A percentile compares a stretch with the other conserved stretches of the same genome.
Conservation (phyloP, 352 stramenopile species). For the Pythium aquatile region DNA sequence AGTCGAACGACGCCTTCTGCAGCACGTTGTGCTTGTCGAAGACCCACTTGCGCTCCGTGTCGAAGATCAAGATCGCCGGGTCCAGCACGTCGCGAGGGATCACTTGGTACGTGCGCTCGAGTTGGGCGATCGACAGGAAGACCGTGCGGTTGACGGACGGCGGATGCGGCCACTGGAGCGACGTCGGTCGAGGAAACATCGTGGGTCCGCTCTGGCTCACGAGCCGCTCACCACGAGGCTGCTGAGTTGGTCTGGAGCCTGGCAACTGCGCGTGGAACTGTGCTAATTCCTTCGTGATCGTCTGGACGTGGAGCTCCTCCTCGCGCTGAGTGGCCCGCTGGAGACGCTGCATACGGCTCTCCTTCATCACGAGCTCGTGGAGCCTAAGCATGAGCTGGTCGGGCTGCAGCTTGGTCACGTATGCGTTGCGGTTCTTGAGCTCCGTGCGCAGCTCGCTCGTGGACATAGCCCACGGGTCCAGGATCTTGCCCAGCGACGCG, state of each 20-base stretch:
- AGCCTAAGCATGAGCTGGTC: slow-evolving; percentile 71
- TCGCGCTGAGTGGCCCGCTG: slow-evolving; percentile 64
- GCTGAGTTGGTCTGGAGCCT: neutral
- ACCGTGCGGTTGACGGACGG: slow-evolving; percentile 57
- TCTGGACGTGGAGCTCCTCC: slow-evolving; percentile 39
- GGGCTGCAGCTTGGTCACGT: slow-evolving; percentile 61
- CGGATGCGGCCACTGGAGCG: slow-evolving; percentile 54
- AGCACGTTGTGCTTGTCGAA: slow-evolving; percentile 68
- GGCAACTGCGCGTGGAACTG: slow-evolving; percentile 25
- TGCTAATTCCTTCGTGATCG: slow-evolving; percentile 57
- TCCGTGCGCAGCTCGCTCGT: slow-evolving; percentile 67
- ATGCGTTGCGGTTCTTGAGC: slow-evolving; percentile 52
- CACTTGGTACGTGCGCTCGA: slow-evolving; percentile 59
- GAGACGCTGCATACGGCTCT: slow-evolving; percentile 63
- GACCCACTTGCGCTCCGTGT: slow-evolving; percentile 70
- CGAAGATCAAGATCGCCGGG: slow-evolving; percentile 60
- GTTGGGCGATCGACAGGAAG: slow-evolving; percentile 66
- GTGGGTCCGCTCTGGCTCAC: neutral
- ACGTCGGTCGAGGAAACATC: slow-evolving; percentile 36
- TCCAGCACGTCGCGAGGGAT: slow-evolving; percentile 69
- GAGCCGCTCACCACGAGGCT: neutral
- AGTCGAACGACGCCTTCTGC: slow-evolving; percentile 71
- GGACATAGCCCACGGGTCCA: slow-evolving; percentile 73
- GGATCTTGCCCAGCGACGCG: slow-evolving; percentile 57
- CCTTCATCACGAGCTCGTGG: slow-evolving; percentile 54